Evolutionary conservation across 2,329 filamentous ascomycete genomes (phyloP), one percentile per base, ranked within the genome.

Genomic region (Fusarium keratoplasticum): DNA sequence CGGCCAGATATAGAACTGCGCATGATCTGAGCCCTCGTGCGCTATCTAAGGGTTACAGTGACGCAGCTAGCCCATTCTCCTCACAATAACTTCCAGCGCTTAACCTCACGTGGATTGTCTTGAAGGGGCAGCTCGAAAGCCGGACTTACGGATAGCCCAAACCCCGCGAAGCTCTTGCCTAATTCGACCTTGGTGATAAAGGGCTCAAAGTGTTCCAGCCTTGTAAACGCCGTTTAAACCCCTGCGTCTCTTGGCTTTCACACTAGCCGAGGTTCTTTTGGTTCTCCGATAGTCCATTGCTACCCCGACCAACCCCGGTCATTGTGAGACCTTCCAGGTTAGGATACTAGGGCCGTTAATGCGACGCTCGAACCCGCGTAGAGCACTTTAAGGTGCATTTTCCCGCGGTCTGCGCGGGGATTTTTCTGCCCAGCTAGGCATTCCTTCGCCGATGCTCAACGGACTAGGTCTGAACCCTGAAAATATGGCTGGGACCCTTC

Each of bases 321-420:
- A 36, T 54, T 27, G 58, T 44, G 57, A 63, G 69, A 71, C 69
- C 69, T 71, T 71, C 69, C 69, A 38, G 13, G 55, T 71, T 71
- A 4, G 69, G 69, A 9, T 18, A 71, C 58, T 13, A 11, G 16
- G 20, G 57, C 69, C 67, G 69, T 59, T 25, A 44, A 62, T 62
- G 31, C 22, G 16, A 66, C 69, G 61, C 58, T 66, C 50, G 29
- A 40, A 22, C 25, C 33, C 16, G 40, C 25, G 33, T 16, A 22
- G 4, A 33, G 38, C n/a, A 27, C 18, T 47, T 67, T 67, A 67
- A 72, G 16, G 35, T 57, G 33, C 54, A 57, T n/a, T n/a, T 8
- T 54, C 14, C 44, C 44, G 16, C 25, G 44, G 44, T 11, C 16
- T 25, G 14, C 11, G 27, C 18, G 50, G 27, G 50, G 27, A 54